Evolutionary conservation across 495 filamentous ascomycete species (phyloP), one percentile per base, ranked within the genome.

Genomic region (Xylaria castorea): DNA sequence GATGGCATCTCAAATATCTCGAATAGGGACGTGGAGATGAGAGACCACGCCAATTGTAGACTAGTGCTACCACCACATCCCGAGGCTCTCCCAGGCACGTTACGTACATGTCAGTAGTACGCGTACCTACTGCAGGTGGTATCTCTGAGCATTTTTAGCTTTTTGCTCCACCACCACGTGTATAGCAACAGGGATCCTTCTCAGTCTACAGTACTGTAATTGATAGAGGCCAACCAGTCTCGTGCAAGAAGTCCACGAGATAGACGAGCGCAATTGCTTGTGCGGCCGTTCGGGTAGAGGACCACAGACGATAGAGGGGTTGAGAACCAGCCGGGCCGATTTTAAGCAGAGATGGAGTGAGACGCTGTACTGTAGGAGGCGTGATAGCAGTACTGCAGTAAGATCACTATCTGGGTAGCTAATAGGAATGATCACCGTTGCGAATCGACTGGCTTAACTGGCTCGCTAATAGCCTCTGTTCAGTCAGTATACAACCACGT

Each of bases 1-100:
- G 50, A 27, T 68, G 48, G 5, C 22, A n/a, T 61, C 58, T 61
- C 32, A 22, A 61, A 61, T 38, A n/a, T 61, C 58, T 61, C 32
- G 14, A 61, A 61, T 38, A 38, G 58, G 58, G 38, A 22, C 18
- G 58, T 61, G 18, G 58, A 38, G 58, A 22, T 32, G 32, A 18
- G 27, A 3, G 16, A 60, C 57, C 30, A 34, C 58, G 3, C 58
- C 58, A 61, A 22, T n/a, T 22, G 58, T 22, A 22, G 58, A 8
- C 34, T 61, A 61, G 58, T 32, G 20, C 58, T 38, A 5, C 58
- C 25, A 32, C 20, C 20, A 53, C 50, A 25, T 11, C 18, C 22
- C 50, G 30, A 20, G 16, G 27, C 20, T 34, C 30, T 22, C 51
- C 51, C 8, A 25, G 46, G 5, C 6, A 7, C 44, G 46, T 48